phyloP scores from a whole-genome alignment of 1,139 yeast genomes.

The Ogataea hybrid region DNA sequence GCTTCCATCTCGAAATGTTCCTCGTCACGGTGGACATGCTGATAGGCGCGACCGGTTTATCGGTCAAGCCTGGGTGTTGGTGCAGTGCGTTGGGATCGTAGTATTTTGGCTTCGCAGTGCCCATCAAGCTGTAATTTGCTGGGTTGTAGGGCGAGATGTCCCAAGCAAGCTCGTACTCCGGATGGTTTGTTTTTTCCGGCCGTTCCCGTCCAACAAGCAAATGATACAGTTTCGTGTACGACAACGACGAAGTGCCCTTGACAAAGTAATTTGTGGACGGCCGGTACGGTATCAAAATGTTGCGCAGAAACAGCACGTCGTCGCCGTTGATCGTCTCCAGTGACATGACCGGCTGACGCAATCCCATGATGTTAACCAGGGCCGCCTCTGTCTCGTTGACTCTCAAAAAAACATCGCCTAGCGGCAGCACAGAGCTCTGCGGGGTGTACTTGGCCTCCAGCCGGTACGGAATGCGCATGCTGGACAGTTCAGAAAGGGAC shows the following conservation, averaged over 20 bases:
- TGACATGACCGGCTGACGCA: constrained; percentile 33
- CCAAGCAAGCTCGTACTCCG: constrained; percentile 61
- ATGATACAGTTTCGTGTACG: constrained; percentile 55
- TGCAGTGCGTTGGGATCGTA: constrained; percentile 32
- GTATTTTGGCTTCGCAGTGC: constrained; percentile 28
- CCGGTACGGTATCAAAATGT: constrained; percentile 66
- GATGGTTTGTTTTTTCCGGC: constrained; percentile 45
- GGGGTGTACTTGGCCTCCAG: constrained; percentile 39
- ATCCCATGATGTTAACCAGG: constrained; percentile 42
- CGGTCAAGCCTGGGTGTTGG: constrained; percentile 25
- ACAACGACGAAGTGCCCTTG: constrained; percentile 52
- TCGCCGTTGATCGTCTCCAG: constrained; percentile 29
- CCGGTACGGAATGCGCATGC: constrained; percentile 39
- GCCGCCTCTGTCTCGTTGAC: constrained; percentile 57
- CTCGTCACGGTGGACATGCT: constrained; percentile 15
- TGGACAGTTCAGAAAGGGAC: constrained; percentile 47
- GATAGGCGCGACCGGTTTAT: constrained; percentile 15
- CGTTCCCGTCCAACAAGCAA: constrained; percentile 63
- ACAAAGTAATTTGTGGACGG: constrained; percentile 89
- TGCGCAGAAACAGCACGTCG: constrained; percentile 59
- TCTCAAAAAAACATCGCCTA: constrained; percentile 74
- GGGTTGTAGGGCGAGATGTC: constrained; percentile 43
- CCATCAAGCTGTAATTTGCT: constrained; percentile 33
- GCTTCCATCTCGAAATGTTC: constrained; percentile 21
- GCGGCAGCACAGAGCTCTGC: constrained; percentile 51